Evolutionary conservation across 495 filamentous ascomycete genomes (phyloP).

Genomic region (Podospora australis): DNA sequence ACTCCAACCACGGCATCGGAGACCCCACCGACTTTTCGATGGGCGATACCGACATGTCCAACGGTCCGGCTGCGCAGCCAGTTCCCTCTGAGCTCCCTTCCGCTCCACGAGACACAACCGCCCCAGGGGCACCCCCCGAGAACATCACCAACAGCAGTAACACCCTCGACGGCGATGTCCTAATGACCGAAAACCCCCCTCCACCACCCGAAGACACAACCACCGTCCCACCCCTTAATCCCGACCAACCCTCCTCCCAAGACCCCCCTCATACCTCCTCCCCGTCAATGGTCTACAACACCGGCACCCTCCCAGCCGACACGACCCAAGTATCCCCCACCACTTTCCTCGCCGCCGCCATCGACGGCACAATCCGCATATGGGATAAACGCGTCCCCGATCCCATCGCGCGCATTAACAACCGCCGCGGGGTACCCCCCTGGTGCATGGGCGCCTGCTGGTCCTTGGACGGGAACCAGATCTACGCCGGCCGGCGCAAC

Average conservation of each 20-base stretch:
- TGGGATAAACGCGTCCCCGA: slow-evolving; percentile 81
- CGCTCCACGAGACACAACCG: not conserved
- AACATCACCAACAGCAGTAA: slow-evolving; percentile 5
- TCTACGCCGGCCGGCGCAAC: slow-evolving; percentile 89
- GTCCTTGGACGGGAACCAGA: slow-evolving; percentile 91
- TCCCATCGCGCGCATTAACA: slow-evolving; percentile 71
- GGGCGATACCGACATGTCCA: slow-evolving; percentile 18
- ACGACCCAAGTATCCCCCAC: slow-evolving; percentile 49
- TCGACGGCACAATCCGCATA: slow-evolving; percentile 80
- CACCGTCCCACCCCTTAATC: not conserved
- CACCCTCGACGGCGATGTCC: slow-evolving; percentile 10
- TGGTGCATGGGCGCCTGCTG: slow-evolving; percentile 99
- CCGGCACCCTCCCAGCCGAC: slow-evolving; percentile 26
- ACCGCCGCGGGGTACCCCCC: slow-evolving; percentile 66
- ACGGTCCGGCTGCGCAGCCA: no score
- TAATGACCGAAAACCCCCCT: slow-evolving; percentile 9
- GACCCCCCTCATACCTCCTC: slow-evolving; percentile 11
- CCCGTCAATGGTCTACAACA: slow-evolving; percentile 25
- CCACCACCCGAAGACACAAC: not conserved
- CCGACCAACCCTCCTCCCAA: not conserved
- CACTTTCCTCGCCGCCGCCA: slow-evolving; percentile 79
- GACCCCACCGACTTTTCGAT: slow-evolving; percentile 41
- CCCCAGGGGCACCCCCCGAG: slow-evolving; percentile 7
- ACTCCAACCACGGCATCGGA: slow-evolving; percentile 37
- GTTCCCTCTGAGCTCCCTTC: no score